phyloP scores from a whole-genome alignment of 2,329 filamentous ascomycete genomes.

The Aspergillus oerlinghausenensis region DNA sequence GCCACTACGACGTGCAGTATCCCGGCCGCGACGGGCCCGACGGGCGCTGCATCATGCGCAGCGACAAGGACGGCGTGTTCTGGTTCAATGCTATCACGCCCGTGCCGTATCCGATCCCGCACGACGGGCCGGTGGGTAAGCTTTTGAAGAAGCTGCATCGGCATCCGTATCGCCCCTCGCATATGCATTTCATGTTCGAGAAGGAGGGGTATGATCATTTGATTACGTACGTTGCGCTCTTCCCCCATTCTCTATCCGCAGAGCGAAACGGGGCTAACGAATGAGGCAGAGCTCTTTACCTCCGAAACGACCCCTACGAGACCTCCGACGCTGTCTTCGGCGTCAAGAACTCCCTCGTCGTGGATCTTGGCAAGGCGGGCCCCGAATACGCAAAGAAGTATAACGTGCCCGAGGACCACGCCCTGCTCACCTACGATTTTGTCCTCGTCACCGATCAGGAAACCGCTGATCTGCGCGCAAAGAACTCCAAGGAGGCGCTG shows the following conservation, averaged over 20 bases:
- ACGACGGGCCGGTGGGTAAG: constrained; percentile 77
- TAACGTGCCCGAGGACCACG: constrained; percentile 58
- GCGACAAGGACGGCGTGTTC: constrained; percentile 67
- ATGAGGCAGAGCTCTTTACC: constrained; percentile 62
- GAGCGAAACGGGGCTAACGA: neutral
- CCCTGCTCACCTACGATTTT: constrained; percentile 68
- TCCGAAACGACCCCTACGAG: constrained; percentile 75
- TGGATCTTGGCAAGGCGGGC: constrained; percentile 56
- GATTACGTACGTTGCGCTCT: constrained; percentile 62
- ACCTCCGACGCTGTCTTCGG: constrained; percentile 81
- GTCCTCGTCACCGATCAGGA: constrained; percentile 70
- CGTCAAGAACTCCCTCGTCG: constrained; percentile 74
- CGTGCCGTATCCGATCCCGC: constrained; percentile 78
- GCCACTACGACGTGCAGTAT: constrained; percentile 79
- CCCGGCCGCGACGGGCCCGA: constrained; percentile 60
- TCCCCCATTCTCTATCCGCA: neutral
- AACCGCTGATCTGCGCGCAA: constrained; percentile 60
- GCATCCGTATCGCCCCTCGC: constrained; percentile 72
- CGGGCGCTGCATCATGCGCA: constrained; percentile 66
- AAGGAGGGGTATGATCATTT: constrained; percentile 73
- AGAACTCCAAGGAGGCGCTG: constrained; percentile 64
- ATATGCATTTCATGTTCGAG: constrained; percentile 87
- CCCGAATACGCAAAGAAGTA: constrained; percentile 56
- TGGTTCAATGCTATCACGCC: constrained; percentile 84
- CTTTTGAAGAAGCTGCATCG: constrained; percentile 61